phyloP scores from a whole-genome alignment of 257 asterid species.

The Parsonsia alboflavescens region DNA sequence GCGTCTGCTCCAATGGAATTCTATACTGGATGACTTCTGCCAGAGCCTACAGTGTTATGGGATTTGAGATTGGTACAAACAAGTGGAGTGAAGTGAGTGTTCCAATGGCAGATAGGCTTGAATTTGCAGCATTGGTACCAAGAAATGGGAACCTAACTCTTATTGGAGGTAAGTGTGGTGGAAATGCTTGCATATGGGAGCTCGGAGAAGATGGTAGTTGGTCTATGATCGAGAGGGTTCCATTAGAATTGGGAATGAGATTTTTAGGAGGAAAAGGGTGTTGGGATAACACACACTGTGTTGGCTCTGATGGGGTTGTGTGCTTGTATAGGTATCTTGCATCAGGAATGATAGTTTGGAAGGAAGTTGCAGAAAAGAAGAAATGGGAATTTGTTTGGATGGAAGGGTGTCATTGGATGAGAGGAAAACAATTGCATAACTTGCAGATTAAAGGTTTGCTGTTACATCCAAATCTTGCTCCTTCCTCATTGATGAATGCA shows the following conservation, averaged over 20 bases:
- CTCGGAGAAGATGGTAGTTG: slow-evolving; percentile 40
- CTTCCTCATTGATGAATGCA: slow-evolving; percentile 4
- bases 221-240: slow-evolving; percentile 53
- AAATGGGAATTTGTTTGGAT: slow-evolving; percentile 64
- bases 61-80: slow-evolving; percentile 40
- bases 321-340: slow-evolving; percentile 61
- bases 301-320: slow-evolving; percentile 47
- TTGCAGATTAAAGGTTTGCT: slow-evolving; percentile 55
- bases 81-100: slow-evolving; percentile 61
- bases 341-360: slow-evolving; percentile 55
- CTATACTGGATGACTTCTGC: slow-evolving; percentile 85
- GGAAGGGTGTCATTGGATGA: slow-evolving; percentile 42
- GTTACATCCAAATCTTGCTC: slow-evolving; percentile 54
- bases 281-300: slow-evolving; percentile 66
- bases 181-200: slow-evolving; percentile 61
- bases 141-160: slow-evolving; percentile 51
- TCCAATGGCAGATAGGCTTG: slow-evolving; percentile 76
- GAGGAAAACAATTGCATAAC: slow-evolving; percentile 29
- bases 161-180: slow-evolving; percentile 55
- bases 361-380: slow-evolving; percentile 26
- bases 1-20: slow-evolving; percentile 48
- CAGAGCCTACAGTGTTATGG: slow-evolving; percentile 68
- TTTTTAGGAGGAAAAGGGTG: slow-evolving; percentile 36
- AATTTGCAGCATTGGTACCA: slow-evolving; percentile 60
- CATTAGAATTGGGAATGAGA: slow-evolving; percentile 41